Percentiles rank a stretch among this genome's conserved stretches.
phyloP scores from a whole-genome alignment of 192 early-diverging fungal genomes.

The Umbelopsis sp. region DNA sequence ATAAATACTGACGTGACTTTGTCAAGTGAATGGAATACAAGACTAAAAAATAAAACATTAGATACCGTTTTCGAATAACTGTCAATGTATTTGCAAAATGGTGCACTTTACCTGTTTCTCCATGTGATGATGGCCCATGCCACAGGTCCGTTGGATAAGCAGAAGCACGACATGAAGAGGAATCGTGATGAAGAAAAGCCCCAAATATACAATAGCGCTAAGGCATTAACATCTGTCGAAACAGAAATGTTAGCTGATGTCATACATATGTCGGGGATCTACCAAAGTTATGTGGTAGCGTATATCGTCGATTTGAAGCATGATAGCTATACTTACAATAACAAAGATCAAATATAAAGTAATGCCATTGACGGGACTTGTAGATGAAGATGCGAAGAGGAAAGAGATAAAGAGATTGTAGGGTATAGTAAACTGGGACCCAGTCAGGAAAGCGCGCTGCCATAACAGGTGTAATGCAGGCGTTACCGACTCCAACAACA shows the following conservation, averaged over 20 bases:
- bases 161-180: constrained; percentile 45
- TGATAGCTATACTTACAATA: constrained; percentile 36
- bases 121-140: constrained; percentile 69
- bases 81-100: background rate
- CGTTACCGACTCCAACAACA: constrained; percentile 65
- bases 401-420: constrained; percentile 47
- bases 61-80: too few relatives aligned
- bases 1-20: constrained; percentile 69
- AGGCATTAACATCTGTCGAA: constrained; percentile 49
- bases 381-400: constrained; percentile 57
- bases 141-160: constrained; percentile 64
- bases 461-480: constrained; percentile 60
- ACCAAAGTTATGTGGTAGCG: too few relatives aligned
- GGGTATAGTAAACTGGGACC: constrained; percentile 60
- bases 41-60: constrained; percentile 29
- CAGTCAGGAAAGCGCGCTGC: constrained; percentile 51
- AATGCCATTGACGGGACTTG: constrained; percentile 58
- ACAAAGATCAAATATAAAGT: constrained; percentile 64
- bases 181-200: constrained; percentile 40
- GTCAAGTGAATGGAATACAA: constrained; percentile 67
- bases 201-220: constrained; percentile 58
- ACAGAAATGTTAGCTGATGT: constrained; percentile 14
- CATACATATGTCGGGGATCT: background rate
- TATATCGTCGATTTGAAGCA: too few relatives aligned
- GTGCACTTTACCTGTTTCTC: constrained; percentile 35